These are phyloP conservation scores for Capsicum chinense DNA, from an alignment of 257 asterid genomes.

Conservation along the genomic window DNA sequence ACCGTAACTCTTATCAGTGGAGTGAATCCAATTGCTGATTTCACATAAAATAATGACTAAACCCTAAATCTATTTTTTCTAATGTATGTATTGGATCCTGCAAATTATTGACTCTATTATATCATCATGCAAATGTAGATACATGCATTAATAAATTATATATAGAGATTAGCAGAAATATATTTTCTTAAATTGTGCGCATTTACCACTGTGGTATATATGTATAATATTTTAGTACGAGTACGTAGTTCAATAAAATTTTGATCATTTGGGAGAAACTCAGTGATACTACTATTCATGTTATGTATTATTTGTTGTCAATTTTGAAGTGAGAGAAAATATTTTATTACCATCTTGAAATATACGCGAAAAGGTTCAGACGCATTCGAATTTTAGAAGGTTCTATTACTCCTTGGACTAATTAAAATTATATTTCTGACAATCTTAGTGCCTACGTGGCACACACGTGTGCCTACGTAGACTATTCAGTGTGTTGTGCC, in stretches of 20 bases:
- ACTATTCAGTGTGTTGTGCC: too few relatives aligned
- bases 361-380: too few relatives aligned
- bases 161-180: neutral
- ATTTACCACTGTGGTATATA: neutral
- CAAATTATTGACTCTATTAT: neutral
- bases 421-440: too few relatives aligned
- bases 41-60: neutral
- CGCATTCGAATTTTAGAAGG: too few relatives aligned
- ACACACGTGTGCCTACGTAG: too few relatives aligned
- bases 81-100: slow-evolving; percentile 13
- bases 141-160: neutral
- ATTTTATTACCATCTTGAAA: too few relatives aligned
- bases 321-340: neutral
- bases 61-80: neutral
- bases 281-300: neutral
- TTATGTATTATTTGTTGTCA: neutral
- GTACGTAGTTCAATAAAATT: too few relatives aligned
- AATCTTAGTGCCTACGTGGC: too few relatives aligned
- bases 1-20: neutral
- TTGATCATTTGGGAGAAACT: neutral
- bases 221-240: too few relatives aligned
- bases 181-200: neutral
- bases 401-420: too few relatives aligned
- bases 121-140: neutral
- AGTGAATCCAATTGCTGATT: neutral